Base-by-base conservation (phyloP, 257 asterid genomes). In the Solanum piurae region DNA sequence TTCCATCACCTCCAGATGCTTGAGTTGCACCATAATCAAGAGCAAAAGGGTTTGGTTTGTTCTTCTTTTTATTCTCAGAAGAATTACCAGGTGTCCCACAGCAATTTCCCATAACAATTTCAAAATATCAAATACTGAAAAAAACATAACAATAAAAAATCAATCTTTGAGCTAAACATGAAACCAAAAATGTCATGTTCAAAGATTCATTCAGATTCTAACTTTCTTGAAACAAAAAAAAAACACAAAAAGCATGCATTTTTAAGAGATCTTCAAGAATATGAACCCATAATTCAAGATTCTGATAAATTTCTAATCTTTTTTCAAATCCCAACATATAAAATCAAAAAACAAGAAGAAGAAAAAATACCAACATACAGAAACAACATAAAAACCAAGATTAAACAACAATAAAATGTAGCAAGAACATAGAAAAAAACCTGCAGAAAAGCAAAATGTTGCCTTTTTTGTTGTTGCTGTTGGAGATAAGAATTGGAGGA, bases 41-140 rank as follows among this genome's bases (percentile, higher is more conserved):
- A 13, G 94, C 87, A 88, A 88, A 91, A 6, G 93, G 96, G 83
- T 92, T 94, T 7, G 91, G 91, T 66, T 89, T 93, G 60, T 90
- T 92, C 93, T 89, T 93, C 87, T 86, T 92, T 88, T 90, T 92
- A 85, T 86, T 84, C 12, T 89, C 92, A 5, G 93, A 89, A 64
- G 91, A 88, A 82, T 86, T 88, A 71, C 77, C 80, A 44, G 94
- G 94, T 25, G 92, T 91, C 55, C 86, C 93, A 14, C 96, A 94
- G 91, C 98, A 94, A 89, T 94, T 94, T 20, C 98, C 98, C 98
- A 94, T 94, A 9, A 80, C 29, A 44, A 46, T 49, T 89, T 93
- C 87, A 49, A 89, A 49, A 73, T 36, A 86, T 89, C 74, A 87
- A 90, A 86, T 58, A 83, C 80, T 86, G 37, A 60, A 18, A 52